Evolutionary conservation across 345 rosid genomes (phyloP), one percentile per base, ranked within the genome.

Genomic region (Erysimum cheiranthoides): DNA sequence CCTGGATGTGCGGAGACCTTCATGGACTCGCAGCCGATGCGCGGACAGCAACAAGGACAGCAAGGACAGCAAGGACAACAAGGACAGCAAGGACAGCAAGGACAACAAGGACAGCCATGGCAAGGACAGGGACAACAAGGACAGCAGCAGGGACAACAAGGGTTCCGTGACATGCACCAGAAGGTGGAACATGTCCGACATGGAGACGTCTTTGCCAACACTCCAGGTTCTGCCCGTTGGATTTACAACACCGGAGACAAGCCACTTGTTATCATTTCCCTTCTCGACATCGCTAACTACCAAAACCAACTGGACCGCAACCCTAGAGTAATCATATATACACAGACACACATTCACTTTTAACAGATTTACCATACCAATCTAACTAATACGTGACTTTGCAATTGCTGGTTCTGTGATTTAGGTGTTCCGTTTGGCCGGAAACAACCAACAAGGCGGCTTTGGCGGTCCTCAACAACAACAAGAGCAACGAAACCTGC

Each of bases 1-100:
- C 83, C 93, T 11, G 93, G 90, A 27, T 91, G 90, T 56, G 88
- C 93, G 2, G 93, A 86, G 76, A 89, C 91, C 9, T 86, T 49
- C 80, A 84, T 85, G 80, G 84, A 85, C 53, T 82, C 89, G 10
- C 82, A 79, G 70, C 68, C 69, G 0, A 32, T 61, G 81, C 90
- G 14, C 40, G 51, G 60, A 34, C 60, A 71, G n/a, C 87, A 80
- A 16, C 76, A 54, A 8, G 63, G 56, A 8, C 69, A 61, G 2
- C 36, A 62, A 1, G 73, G 50, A 25, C 79, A 59, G 59, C 63
- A 63, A 4, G 78, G 52, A 38, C 72, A 61, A 6, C 77, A 40
- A 13, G 40, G 56, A 8, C 59, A 64, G 13, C 21, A 30, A 2
- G 38, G 38, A 53, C 59, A 27, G 1, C 59, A 54, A 6, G 60